phyloP scores from a whole-genome alignment of 2,329 filamentous ascomycete genomes.

The Samsoniella hepiali region DNA sequence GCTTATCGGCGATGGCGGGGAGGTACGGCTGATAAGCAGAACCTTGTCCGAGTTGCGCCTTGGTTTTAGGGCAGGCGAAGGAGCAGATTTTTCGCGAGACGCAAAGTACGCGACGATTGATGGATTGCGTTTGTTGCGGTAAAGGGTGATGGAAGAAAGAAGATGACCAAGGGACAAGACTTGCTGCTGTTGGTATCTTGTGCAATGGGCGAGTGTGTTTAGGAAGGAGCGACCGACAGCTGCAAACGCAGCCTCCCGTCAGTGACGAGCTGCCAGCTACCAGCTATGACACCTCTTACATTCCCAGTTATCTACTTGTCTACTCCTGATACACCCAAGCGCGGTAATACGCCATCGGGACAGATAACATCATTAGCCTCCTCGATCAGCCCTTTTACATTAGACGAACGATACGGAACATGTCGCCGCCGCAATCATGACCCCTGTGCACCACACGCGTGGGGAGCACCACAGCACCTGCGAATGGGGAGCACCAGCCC shows the following conservation, averaged over 20 bases:
- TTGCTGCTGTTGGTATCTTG: not conserved
- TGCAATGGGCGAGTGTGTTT: not conserved
- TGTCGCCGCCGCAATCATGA: not conserved
- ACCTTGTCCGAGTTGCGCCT: slow-evolving; percentile 6
- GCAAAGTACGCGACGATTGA: not conserved
- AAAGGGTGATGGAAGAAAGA: not conserved
- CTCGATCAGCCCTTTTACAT: not conserved
- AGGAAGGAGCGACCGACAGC: not conserved
- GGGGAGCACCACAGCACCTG: not conserved
- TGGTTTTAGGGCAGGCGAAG: not conserved
- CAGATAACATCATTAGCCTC: not conserved
- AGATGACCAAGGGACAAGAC: not conserved
- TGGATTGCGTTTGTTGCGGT: not conserved
- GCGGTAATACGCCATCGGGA: not conserved
- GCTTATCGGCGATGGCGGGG: slow-evolving; percentile 18
- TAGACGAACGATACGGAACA: not conserved
- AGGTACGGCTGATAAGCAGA: slow-evolving; percentile 15
- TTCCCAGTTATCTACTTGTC: not conserved
- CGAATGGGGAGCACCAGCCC: not conserved
- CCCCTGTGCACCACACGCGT: not conserved
- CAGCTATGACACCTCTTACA: not conserved
- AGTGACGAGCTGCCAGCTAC: not conserved
- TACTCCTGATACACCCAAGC: not conserved
- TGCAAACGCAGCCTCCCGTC: slow-evolving; percentile 7
- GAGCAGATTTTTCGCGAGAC: not conserved